Base-by-base conservation (phyloP, 441 rosid species). In the Eutrema salsugineum region DNA sequence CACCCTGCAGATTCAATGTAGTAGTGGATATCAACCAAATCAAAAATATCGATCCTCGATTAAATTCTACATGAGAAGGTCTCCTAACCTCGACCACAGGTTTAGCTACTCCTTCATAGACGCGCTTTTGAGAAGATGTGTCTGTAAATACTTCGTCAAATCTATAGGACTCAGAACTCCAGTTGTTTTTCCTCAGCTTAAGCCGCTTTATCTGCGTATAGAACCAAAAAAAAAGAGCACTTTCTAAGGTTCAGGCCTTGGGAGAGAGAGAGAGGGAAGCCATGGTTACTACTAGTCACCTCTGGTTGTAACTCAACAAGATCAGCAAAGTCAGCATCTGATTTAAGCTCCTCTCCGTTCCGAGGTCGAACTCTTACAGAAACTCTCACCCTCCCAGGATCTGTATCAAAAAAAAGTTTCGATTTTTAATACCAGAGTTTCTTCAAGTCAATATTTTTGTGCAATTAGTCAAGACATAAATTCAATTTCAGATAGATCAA, bases 291-390 rank as follows among this genome's bases (percentile, higher is more conserved):
- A 14, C 17, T 36, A 22, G 56, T 56, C 44, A 93, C 98, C 91
- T 93, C 96, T 2, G 98, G 97, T 73, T 86, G 94, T 81, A 85
- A 78, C 69, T 93, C 97, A 28, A 93, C 91, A 58, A 92, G 88
- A 78, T 89, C 96, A 64, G 88, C 81, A 81, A 85, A 93, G 75
- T 93, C 98, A 76, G 91, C 91, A 72, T 91, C 98, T 2, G 82
- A 83, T 64, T 77, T 54, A 53, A 87, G 95, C 78, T 93, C 97
- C 50, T 89, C 90, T 0, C 85, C 82, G 53, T 82, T 87, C 76
- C 82, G 88, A 33, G 97, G 98, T 58, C 98, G 81, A 78, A 89
- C 77, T 77, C 98, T 87, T 46, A 89, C 91, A 19, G 98, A 85
- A 42, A 93, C 94, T 80, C 98, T 88, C 43, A 93, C 98, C 75